A percentile compares a stretch with the other conserved stretches of the same genome.
Evolutionary conservation across 2,329 filamentous ascomycete genomes (phyloP).

Genomic region (Meredithiella fracta): DNA sequence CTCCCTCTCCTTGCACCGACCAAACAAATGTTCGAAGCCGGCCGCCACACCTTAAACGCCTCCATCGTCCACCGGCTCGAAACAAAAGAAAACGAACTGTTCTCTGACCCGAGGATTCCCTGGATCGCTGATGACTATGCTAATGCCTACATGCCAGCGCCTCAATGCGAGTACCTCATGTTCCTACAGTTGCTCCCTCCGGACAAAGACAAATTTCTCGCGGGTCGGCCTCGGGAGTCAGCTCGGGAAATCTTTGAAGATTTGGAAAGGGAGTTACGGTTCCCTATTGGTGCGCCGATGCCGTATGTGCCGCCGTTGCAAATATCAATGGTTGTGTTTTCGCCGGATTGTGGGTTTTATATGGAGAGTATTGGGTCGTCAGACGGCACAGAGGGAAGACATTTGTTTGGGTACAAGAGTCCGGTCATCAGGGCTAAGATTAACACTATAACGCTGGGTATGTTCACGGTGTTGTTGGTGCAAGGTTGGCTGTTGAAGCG

Average conservation of each 20-base stretch:
- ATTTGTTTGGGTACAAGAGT: conserved; percentile 43
- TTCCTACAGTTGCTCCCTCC: conserved; percentile 63
- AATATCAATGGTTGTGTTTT: conserved; percentile 48
- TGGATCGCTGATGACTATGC: conserved; percentile 51
- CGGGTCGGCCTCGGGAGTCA: not conserved
- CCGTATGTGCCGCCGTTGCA: conserved; percentile 37
- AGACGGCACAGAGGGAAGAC: conserved; percentile 34
- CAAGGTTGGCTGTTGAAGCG: conserved; percentile 45
- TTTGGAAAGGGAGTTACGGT: conserved; percentile 46
- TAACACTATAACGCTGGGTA: conserved; percentile 41
- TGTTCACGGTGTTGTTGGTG: conserved; percentile 39
- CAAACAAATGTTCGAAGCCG: conserved; percentile 38
- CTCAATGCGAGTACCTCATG: conserved; percentile 70
- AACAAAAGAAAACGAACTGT: conserved; percentile 44
- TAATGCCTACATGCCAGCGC: conserved; percentile 23
- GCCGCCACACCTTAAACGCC: conserved; percentile 51
- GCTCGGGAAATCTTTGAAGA: conserved; percentile 21
- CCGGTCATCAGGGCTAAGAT: conserved; percentile 41
- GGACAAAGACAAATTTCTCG: conserved; percentile 18
- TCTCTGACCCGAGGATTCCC: conserved; percentile 47
- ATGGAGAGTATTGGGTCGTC: conserved; percentile 49
- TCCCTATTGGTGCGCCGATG: conserved; percentile 42
- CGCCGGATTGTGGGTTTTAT: conserved; percentile 51
- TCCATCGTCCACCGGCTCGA: conserved; percentile 52
- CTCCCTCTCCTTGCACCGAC: conserved; percentile 64